These are phyloP conservation scores for Torulaspora microellipsoides DNA, from an alignment of 805 yeast species.

Conservation along the genomic window DNA sequence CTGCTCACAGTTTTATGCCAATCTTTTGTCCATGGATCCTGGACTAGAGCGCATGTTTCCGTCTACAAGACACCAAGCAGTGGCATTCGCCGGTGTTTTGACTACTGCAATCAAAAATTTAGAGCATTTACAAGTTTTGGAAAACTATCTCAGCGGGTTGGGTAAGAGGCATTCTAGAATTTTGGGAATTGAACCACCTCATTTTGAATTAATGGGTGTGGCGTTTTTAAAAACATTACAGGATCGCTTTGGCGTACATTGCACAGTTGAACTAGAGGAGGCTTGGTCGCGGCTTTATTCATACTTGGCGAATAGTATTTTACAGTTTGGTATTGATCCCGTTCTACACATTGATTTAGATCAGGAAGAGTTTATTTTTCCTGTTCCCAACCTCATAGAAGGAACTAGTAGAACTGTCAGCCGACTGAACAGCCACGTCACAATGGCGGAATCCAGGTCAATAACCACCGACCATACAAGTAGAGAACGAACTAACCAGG, in stretches of 20 bases:
- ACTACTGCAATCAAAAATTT: slow-evolving; percentile 61
- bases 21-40: slow-evolving; percentile 57
- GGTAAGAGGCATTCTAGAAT: slow-evolving; percentile 76
- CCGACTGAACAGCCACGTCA: slow-evolving; percentile 5
- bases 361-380: slow-evolving; percentile 20
- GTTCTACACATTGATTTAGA: slow-evolving; percentile 30
- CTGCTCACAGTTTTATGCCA: slow-evolving; percentile 72
- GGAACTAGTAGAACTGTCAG: slow-evolving; percentile 12
- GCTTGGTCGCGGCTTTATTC: slow-evolving; percentile 69
- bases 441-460: neutral
- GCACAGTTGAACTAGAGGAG: slow-evolving; percentile 57
- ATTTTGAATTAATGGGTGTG: slow-evolving; percentile 68
- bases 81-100: slow-evolving; percentile 73
- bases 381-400: slow-evolving; percentile 19
- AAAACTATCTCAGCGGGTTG: slow-evolving; percentile 54
- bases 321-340: slow-evolving; percentile 47
- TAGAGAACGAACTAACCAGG: neutral
- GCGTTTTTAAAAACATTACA: slow-evolving; percentile 64
- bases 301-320: slow-evolving; percentile 61
- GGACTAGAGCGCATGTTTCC: slow-evolving; percentile 63
- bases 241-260: slow-evolving; percentile 51
- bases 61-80: slow-evolving; percentile 71
- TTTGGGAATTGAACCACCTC: slow-evolving; percentile 63
- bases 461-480: neutral
- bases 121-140: slow-evolving; percentile 53